Evolutionary conservation across 2,329 filamentous ascomycete species (phyloP).

Genomic region (Alternaria viburni): DNA sequence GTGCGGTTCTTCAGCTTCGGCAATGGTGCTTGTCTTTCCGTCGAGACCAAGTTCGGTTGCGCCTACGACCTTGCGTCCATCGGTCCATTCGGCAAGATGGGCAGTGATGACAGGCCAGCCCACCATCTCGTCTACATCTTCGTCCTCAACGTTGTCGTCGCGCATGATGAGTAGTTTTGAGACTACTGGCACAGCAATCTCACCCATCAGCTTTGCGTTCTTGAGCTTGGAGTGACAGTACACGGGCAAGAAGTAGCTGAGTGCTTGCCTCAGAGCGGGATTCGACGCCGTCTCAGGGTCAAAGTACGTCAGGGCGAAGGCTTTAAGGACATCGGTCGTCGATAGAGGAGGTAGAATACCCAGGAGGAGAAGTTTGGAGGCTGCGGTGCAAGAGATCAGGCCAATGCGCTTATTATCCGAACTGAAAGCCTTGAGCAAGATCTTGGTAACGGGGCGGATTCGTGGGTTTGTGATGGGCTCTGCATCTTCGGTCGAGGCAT

Average conservation of each 20-base stretch:
- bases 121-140: slow-evolving; percentile 74
- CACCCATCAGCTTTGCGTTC: slow-evolving; percentile 82
- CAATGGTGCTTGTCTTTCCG: slow-evolving; percentile 61
- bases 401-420: slow-evolving; percentile 76
- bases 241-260: slow-evolving; percentile 93
- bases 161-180: slow-evolving; percentile 68
- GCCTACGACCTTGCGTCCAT: slow-evolving; percentile 78
- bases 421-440: slow-evolving; percentile 78
- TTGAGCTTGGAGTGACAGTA: slow-evolving; percentile 86
- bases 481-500: slow-evolving; percentile 51
- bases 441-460: slow-evolving; percentile 74
- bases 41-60: slow-evolving; percentile 56
- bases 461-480: slow-evolving; percentile 40
- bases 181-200: slow-evolving; percentile 74
- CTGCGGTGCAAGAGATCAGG: slow-evolving; percentile 78
- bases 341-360: slow-evolving; percentile 64
- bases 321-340: slow-evolving; percentile 76
- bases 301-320: slow-evolving; percentile 86
- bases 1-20: slow-evolving; percentile 77
- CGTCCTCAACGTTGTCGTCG: slow-evolving; percentile 72
- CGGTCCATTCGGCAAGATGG: slow-evolving; percentile 92
- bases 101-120: slow-evolving; percentile 78
- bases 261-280: slow-evolving; percentile 80
- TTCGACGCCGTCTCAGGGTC: slow-evolving; percentile 82
- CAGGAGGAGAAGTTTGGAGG: slow-evolving; percentile 85